These are phyloP conservation scores for Suillus placidus DNA, from an alignment of 768 basidiomycete genomes.

Conservation along the genomic window DNA sequence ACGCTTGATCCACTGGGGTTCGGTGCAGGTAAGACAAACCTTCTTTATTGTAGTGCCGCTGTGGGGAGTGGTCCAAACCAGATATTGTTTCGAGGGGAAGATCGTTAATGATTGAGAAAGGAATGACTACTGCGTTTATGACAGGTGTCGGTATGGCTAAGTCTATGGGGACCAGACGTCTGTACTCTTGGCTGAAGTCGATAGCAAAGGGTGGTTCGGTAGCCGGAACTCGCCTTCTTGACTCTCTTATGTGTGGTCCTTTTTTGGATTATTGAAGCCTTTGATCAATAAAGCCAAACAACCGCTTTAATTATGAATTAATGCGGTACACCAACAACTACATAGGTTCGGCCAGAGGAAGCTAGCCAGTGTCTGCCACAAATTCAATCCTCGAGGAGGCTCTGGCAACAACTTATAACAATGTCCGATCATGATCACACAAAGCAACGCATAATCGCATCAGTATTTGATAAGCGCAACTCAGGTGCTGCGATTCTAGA, in stretches of 20 bases:
- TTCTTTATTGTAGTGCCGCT: slow-evolving; percentile 18
- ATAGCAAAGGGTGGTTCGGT: slow-evolving; percentile 10
- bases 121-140: slow-evolving; percentile 12
- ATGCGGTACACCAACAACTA: not conserved
- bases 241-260: slow-evolving; percentile 9
- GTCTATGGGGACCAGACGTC: not conserved
- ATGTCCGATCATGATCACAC: slow-evolving; percentile 53
- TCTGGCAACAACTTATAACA: not conserved
- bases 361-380: not conserved
- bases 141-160: slow-evolving; percentile 8
- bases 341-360: not conserved
- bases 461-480: slow-evolving; percentile 79
- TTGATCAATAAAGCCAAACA: slow-evolving; percentile 27
- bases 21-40: slow-evolving; percentile 14
- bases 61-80: slow-evolving; percentile 17
- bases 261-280: slow-evolving; percentile 17
- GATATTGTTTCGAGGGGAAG: slow-evolving; percentile 10
- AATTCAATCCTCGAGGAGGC: not conserved
- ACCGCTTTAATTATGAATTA: slow-evolving; percentile 7
- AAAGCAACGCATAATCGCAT: slow-evolving; percentile 73
- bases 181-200: slow-evolving; percentile 4
- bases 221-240: slow-evolving; percentile 11
- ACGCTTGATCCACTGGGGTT: slow-evolving; percentile 17
- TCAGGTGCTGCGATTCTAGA: slow-evolving; percentile 69
- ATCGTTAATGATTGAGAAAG: slow-evolving; percentile 11